Base-by-base conservation (phyloP, 768 basidiomycete genomes). In the Serendipita vermifera region DNA sequence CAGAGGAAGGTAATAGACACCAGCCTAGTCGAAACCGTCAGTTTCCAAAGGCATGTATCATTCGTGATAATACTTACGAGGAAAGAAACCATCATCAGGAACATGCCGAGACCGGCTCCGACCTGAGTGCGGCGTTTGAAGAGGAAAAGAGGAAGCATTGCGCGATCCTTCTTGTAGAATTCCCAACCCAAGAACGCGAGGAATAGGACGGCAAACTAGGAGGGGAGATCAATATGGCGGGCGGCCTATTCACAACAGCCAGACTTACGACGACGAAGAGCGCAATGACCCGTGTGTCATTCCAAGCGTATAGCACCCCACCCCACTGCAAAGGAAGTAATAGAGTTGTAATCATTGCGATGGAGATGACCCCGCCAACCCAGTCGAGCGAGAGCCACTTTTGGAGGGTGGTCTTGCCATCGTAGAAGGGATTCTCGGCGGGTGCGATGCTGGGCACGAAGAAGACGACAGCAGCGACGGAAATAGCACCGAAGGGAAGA, bases 271-370 rank as follows among this genome's bases (percentile, higher is more conserved):
- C 57, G 24, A 38, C 26, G 41, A 59, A 61, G 35, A 62, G 65
- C 13, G 67, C 69, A 38, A 74, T 64, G 57, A 69, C 72, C 9
- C 59, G 58, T 4, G 59, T 65, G 43, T 67, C 65, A 55, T 55
- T 58, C 72, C 72, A 75, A 0, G 70, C 63, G 57, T 71, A 68
- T 26, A 64, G 60, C 56, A 70, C 70, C 2, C 73, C 73, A 17
- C 73, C 73, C 68, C 70, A 71, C 38, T 70, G 68, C 5, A 74
- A 62, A 4, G 72, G 69, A 4, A 73, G 64, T n/a, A 74, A 64
- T 11, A 74, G 64, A 51, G 65, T 64, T 13, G 69, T 69, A 51
- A 71, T 63, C 22, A 66, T 60, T n/a, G 59, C 67, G 56, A 75
- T 60, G 39, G 66, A 64, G 7, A 74, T 61, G 29, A 62, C 57